Base-by-base conservation (phyloP, 306 rosid species). In the Oemleria cerasiformis region DNA sequence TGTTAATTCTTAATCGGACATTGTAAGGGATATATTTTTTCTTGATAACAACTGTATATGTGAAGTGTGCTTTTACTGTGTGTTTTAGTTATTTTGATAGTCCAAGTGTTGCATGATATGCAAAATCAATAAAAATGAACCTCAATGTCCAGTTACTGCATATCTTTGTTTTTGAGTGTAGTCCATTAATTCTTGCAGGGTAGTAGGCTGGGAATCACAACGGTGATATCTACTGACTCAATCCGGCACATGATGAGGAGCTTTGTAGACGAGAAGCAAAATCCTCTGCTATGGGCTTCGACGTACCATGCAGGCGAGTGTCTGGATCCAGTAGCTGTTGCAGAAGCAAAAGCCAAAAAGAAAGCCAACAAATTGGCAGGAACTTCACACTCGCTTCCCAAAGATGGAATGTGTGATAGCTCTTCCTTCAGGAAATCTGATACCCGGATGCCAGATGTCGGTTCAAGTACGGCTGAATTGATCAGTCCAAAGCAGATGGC, bases 161-260 rank as follows among this genome's bases (percentile, higher is more conserved):
- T 55, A 39, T 41, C 44, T 68, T 55, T 48, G 48, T 72, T 78
- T 78, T 67, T 40, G 15, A 17, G 62, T 57, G 39, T 40, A 36
- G 62, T 74, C 76, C 70, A 55, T 75, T 6, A 75, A 40, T 63
- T 74, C 69, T 73, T 77, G 72, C 86, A 94, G 98, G 98, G 92
- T 76, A 79, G 96, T 75, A 87, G 98, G 84, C 80, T 94, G 87
- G 98, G 97, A 74, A 79, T 94, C 72, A 94, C 98, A 5, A 94
- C 97, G 6, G 98, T 94, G 68, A 85, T 94, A 76, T 94, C 98
- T 25, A 94, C 98, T 0, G 98, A 94, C 77, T 94, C 98, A 25
- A 88, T 94, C 62, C 81, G 98, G 79, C 98, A 94, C 82, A 94
- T 94, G 98, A 94, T 91, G 98, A 91, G 98, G 78, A 94, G 98